Evolutionary conservation across 2,329 filamentous ascomycete genomes (phyloP).

Genomic region (Basipetospora chlamydospora): DNA sequence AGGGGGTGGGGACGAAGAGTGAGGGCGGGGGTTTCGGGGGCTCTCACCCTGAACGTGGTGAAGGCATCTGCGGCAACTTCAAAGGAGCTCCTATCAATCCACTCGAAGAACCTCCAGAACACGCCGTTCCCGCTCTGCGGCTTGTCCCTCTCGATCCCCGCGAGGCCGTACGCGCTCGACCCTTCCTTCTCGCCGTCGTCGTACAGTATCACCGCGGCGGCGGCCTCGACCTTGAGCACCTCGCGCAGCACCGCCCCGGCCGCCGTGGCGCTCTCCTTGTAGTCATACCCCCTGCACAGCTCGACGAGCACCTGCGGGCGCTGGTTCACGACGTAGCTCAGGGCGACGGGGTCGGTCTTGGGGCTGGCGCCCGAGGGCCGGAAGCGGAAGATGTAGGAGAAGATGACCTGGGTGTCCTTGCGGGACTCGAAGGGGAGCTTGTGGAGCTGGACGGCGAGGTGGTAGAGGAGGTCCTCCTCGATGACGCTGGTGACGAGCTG

Average conservation of each 20-base stretch:
- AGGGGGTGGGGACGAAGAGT: neutral
- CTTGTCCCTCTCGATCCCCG: slow-evolving; percentile 60
- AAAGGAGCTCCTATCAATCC: slow-evolving; percentile 93
- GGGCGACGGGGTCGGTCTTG: slow-evolving; percentile 63
- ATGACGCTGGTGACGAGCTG: slow-evolving; percentile 74
- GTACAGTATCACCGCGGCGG: slow-evolving; percentile 82
- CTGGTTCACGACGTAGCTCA: slow-evolving; percentile 78
- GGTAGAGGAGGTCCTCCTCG: slow-evolving; percentile 75
- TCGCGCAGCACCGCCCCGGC: slow-evolving; percentile 84
- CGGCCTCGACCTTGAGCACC: slow-evolving; percentile 76
- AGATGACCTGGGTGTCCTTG: slow-evolving; percentile 90
- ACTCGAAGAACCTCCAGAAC: slow-evolving; percentile 94
- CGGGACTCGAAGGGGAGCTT: slow-evolving; percentile 87
- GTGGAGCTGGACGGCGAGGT: slow-evolving; percentile 70
- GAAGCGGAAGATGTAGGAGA: slow-evolving; percentile 89
- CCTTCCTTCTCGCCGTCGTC: slow-evolving; percentile 64
- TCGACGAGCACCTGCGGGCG: slow-evolving; percentile 78
- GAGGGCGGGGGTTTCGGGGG: no score
- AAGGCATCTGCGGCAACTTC: slow-evolving; percentile 96
- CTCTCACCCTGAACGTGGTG: slow-evolving; percentile 84
- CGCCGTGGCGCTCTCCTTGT: slow-evolving; percentile 80
- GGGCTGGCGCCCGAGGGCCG: slow-evolving; percentile 53
- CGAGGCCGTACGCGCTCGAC: slow-evolving; percentile 61
- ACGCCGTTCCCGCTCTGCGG: slow-evolving; percentile 69
- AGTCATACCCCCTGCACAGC: slow-evolving; percentile 77